These are phyloP conservation scores for Salix viminalis DNA, from an alignment of 345 rosid genomes.

Conservation along the genomic window DNA sequence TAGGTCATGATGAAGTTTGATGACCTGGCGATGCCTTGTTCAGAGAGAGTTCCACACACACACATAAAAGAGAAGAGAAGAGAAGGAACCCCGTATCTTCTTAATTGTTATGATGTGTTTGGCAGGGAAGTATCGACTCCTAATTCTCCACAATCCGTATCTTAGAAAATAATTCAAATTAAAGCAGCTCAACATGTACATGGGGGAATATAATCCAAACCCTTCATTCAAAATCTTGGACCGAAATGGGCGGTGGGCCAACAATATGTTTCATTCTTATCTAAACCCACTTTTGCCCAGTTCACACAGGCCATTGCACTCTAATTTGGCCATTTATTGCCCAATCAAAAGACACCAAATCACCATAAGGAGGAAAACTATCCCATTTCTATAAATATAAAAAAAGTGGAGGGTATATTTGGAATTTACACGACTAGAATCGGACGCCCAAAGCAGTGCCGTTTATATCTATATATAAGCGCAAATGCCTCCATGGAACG, in stretches of 20 bases:
- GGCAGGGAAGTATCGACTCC: neutral
- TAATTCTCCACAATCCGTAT: slow-evolving; percentile 10
- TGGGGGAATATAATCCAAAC: slow-evolving; percentile 17
- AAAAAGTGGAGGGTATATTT: neutral
- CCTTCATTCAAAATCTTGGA: slow-evolving; percentile 3
- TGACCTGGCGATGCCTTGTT: neutral
- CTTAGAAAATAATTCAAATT: neutral
- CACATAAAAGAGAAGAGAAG: neutral
- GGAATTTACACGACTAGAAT: neutral
- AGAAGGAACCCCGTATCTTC: neutral
- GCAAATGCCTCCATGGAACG: neutral
- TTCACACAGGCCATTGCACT: neutral
- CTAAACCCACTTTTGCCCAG: neutral
- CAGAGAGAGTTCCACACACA: too few species aligned
- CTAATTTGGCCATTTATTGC: neutral
- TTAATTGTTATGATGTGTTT: neutral
- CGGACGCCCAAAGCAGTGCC: neutral
- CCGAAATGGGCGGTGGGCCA: slow-evolving; percentile 10
- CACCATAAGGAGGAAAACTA: neutral
- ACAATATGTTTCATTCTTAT: neutral
- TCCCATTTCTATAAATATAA: neutral
- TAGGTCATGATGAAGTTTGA: neutral
- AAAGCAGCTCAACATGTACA: neutral
- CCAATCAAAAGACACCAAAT: neutral
- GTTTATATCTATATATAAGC: neutral